Percentiles rank a stretch among this genome's conserved stretches.
phyloP scores from a whole-genome alignment of 2,329 filamentous ascomycete species.

The Beauveria sp. region DNA sequence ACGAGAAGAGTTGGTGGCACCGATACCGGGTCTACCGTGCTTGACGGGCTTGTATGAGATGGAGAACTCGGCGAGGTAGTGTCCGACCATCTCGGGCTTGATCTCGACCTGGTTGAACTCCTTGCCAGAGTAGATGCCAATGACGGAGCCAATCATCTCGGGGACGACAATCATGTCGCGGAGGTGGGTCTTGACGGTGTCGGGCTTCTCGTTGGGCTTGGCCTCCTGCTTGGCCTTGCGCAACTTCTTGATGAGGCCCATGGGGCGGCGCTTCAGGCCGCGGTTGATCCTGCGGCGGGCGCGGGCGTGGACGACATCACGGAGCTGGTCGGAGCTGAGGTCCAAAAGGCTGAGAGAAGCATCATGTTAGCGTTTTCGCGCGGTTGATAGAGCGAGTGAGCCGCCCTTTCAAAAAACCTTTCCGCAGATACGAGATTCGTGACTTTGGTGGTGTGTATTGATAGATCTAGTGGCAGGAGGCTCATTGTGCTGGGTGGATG shows the following conservation, averaged over 20 bases:
- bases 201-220: constrained; percentile 99
- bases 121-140: constrained; percentile 99
- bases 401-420: neutral
- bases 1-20: constrained; percentile 99
- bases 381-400: neutral
- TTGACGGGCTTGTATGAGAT: constrained; percentile 99
- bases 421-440: neutral
- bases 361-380: constrained; percentile 8
- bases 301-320: constrained; percentile 98
- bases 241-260: constrained; percentile 99
- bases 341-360: constrained; percentile 74
- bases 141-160: constrained; percentile 98
- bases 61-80: constrained; percentile 98
- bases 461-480: neutral
- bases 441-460: neutral
- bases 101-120: constrained; percentile 99
- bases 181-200: constrained; percentile 98
- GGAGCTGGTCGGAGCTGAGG: constrained; percentile 96
- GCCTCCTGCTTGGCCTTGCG: constrained; percentile 99
- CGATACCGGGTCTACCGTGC: constrained; percentile 99
- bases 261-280: constrained; percentile 98
- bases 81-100: constrained; percentile 99
- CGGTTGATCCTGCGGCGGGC: constrained; percentile 99
- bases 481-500: neutral
- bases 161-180: constrained; percentile 99